A percentile compares a stretch with the other conserved stretches of the same genome.
phyloP scores from a whole-genome alignment of 257 asterid genomes.

The Mentha longifolia region DNA sequence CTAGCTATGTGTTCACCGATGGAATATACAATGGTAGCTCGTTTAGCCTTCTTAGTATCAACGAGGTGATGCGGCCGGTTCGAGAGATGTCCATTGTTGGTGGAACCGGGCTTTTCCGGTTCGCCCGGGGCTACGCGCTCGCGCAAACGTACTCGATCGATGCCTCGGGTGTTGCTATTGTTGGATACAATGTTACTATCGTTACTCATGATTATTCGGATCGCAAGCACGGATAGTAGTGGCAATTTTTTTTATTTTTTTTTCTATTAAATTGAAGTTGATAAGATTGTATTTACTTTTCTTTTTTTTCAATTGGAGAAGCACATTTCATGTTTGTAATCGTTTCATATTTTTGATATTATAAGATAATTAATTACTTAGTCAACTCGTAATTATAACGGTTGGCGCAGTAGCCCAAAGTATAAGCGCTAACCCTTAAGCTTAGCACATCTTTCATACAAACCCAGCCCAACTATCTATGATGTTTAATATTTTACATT shows the following conservation, averaged over 20 bases:
- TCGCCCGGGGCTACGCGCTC: slow-evolving; percentile 74
- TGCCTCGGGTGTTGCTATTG: slow-evolving; percentile 58
- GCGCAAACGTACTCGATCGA: slow-evolving; percentile 53
- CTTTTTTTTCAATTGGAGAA: too few relatives aligned
- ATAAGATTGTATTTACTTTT: too few relatives aligned
- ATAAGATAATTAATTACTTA: too few relatives aligned
- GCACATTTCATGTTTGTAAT: too few relatives aligned
- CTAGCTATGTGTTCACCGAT: slow-evolving; percentile 57
- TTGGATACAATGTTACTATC: slow-evolving; percentile 67
- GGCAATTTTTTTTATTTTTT: not conserved
- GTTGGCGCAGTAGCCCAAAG: too few relatives aligned
- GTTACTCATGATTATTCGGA: slow-evolving; percentile 27
- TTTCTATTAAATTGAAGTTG: too few relatives aligned
- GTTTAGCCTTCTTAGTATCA: slow-evolving; percentile 67
- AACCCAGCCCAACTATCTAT: too few relatives aligned
- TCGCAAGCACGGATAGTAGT: not conserved
- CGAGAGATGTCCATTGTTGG: slow-evolving; percentile 90
- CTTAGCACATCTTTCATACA: too few relatives aligned
- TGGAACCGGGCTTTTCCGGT: slow-evolving; percentile 79
- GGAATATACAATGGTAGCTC: slow-evolving; percentile 76
- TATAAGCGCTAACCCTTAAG: too few relatives aligned
- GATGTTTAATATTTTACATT: too few relatives aligned
- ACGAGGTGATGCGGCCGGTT: slow-evolving; percentile 42
- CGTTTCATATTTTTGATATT: too few relatives aligned
- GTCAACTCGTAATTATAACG: too few relatives aligned